Base-by-base conservation (phyloP, 2,329 filamentous ascomycete genomes). In the Nigrograna mackinnonii region DNA sequence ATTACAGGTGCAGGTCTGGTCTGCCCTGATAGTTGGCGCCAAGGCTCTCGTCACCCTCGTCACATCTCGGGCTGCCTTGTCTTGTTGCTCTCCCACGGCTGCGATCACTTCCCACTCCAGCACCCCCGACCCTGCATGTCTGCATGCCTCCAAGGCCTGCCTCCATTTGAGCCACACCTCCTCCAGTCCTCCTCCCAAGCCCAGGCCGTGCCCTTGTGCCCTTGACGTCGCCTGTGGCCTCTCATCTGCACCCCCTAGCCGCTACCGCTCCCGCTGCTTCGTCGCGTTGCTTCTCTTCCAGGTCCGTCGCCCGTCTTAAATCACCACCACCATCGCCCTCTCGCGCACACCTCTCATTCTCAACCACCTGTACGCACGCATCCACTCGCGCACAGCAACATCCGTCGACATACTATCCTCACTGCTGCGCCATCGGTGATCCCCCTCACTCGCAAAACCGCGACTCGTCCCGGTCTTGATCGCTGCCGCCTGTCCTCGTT, bases 81-180 rank as follows among this genome's bases (percentile, higher is more conserved):
- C n/a, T n/a, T n/a, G n/a, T 33, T 43, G 42, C 47, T 21, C 42
- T 26, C 43, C 33, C 35, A 35, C 44, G 9, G 35, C 49, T 47
- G 47, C 56, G 37, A 56, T 56, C 55, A 50, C 53, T 58, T 48
- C 59, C 60, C 40, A 46, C 44, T 30, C 44, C 49, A 57, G 54
- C 49, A 40, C 42, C 39, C 42, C 49, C n/a, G n/a, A n/a, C n/a
- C 57, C 55, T 62, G 58, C 54, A 61, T 54, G 51, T n/a, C n/a
- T n/a, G n/a, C n/a, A n/a, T n/a, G n/a, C n/a, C n/a, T n/a, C n/a
- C n/a, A n/a, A n/a, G n/a, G n/a, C n/a, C 50, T 46, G 44, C 55
- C 49, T 54, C 54, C 53, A 39, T 39, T 43, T 41, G 54, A 54
- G 52, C 52, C 47, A 50, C n/a, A n/a, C 49, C 49, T 38, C 24